These are phyloP conservation scores for Tylopilus rubrobrunneus DNA, from an alignment of 768 basidiomycete species.

Conservation along the genomic window DNA sequence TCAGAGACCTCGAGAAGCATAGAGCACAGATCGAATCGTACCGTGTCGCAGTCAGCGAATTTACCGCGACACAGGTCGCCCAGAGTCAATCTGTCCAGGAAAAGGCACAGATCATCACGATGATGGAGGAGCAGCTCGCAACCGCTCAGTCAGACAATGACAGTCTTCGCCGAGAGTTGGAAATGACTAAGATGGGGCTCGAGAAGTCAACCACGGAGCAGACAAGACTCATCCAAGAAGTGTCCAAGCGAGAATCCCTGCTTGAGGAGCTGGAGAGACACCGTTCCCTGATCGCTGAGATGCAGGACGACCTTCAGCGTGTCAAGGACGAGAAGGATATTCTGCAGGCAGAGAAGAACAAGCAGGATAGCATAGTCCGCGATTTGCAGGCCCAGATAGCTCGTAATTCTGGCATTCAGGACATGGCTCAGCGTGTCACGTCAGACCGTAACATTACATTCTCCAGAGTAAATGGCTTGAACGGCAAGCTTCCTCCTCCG, in stretches of 20 bases:
- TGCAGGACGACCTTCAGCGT: slow-evolving; percentile 73
- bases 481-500: slow-evolving; percentile 79
- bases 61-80: slow-evolving; percentile 31
- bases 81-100: slow-evolving; percentile 49
- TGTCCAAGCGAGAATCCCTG: slow-evolving; percentile 70
- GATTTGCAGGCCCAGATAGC: slow-evolving; percentile 74
- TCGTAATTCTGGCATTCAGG: slow-evolving; percentile 43
- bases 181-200: slow-evolving; percentile 55
- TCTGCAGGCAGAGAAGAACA: slow-evolving; percentile 67
- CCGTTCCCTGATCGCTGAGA: slow-evolving; percentile 69
- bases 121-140: slow-evolving; percentile 49
- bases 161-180: slow-evolving; percentile 40
- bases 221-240: slow-evolving; percentile 62
- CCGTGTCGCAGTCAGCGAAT: slow-evolving; percentile 45
- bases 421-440: slow-evolving; percentile 46
- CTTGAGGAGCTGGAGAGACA: slow-evolving; percentile 74
- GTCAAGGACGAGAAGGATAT: slow-evolving; percentile 81
- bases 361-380: slow-evolving; percentile 63
- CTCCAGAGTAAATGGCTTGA: slow-evolving; percentile 55
- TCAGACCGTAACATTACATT: slow-evolving; percentile 53
- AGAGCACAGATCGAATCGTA: slow-evolving; percentile 49
- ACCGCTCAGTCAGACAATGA: slow-evolving; percentile 37
- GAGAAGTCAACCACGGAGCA: slow-evolving; percentile 56
- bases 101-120: slow-evolving; percentile 44
- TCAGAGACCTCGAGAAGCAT: slow-evolving; percentile 47